Conservation (phyloP, 768 basidiomycete genomes). For the Lactifluus piperatus region DNA sequence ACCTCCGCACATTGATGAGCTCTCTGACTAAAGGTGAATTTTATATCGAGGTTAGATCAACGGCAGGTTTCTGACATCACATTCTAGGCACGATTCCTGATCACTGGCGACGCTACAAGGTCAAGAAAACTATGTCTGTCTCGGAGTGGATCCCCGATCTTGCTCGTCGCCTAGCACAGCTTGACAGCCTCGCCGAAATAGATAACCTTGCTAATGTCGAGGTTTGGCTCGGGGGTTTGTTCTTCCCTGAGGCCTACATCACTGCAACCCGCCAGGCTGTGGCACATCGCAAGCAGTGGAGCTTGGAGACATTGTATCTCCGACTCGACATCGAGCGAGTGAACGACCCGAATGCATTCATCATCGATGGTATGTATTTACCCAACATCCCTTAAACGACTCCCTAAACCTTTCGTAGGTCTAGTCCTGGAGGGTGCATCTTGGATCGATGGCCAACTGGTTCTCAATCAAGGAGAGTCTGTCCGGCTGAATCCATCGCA, state of each 20-base stretch:
- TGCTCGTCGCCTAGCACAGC: slow-evolving; percentile 69
- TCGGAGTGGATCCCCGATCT: slow-evolving; percentile 84
- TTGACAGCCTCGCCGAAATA: slow-evolving; percentile 58
- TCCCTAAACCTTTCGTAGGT: slow-evolving; percentile 38
- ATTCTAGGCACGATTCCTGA: slow-evolving; percentile 71
- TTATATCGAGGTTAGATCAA: background rate
- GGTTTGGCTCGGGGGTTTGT: slow-evolving; percentile 90
- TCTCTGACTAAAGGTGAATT: slow-evolving; percentile 75
- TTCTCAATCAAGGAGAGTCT: slow-evolving; percentile 81
- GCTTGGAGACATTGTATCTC: slow-evolving; percentile 79
- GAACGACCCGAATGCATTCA: slow-evolving; percentile 71
- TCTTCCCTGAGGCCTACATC: slow-evolving; percentile 95
- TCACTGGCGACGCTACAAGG: slow-evolving; percentile 88
- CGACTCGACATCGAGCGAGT: slow-evolving; percentile 75
- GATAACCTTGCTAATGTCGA: slow-evolving; percentile 61
- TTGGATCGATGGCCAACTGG: slow-evolving; percentile 59
- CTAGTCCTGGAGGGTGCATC: slow-evolving; percentile 81
- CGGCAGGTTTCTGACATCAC: slow-evolving; percentile 16
- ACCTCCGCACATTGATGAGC: slow-evolving; percentile 86
- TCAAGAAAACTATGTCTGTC: slow-evolving; percentile 71
- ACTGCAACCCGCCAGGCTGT: slow-evolving; percentile 95
- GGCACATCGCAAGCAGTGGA: slow-evolving; percentile 87
- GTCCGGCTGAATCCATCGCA: slow-evolving; percentile 74
- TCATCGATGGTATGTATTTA: slow-evolving; percentile 67
- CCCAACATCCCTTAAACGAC: slow-evolving; percentile 1